Evolutionary conservation across 305 asterid species (phyloP).

Genomic region (Fraxinus nigra): DNA sequence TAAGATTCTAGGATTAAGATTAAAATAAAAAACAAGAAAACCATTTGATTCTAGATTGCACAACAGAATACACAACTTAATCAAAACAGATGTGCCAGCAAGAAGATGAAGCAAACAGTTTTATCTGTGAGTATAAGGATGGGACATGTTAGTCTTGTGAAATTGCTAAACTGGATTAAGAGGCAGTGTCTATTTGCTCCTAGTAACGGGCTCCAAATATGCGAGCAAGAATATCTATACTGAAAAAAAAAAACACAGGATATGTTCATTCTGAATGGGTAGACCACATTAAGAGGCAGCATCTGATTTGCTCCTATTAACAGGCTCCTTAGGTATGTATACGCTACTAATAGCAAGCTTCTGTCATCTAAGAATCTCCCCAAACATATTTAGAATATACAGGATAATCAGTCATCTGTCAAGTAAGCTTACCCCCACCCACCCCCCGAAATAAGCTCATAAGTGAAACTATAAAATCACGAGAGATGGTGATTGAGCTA

Average conservation of each 20-base stretch:
- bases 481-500: not conserved
- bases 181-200: not conserved
- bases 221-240: not conserved
- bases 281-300: not conserved
- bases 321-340: not conserved
- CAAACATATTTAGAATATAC: conserved; percentile 13
- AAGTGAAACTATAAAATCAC: too few relatives aligned
- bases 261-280: not conserved
- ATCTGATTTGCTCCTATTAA: not conserved
- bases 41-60: conserved; percentile 8
- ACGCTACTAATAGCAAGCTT: conserved; percentile 2
- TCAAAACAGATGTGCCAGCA: not conserved
- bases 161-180: not conserved
- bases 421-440: not conserved
- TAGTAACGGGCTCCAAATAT: not conserved
- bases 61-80: not conserved
- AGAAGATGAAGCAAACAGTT: not conserved
- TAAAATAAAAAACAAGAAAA: not conserved
- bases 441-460: too few relatives aligned
- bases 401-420: not conserved
- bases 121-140: not conserved
- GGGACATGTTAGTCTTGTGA: not conserved
- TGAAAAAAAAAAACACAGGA: not conserved
- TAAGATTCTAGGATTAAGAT: not conserved
- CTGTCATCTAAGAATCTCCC: not conserved